Percentiles rank a stretch among this genome's conserved stretches.
These are phyloP conservation scores for Eimeria acervulina DNA, from an alignment of 169 alveolate species.

Conservation along the genomic window DNA sequence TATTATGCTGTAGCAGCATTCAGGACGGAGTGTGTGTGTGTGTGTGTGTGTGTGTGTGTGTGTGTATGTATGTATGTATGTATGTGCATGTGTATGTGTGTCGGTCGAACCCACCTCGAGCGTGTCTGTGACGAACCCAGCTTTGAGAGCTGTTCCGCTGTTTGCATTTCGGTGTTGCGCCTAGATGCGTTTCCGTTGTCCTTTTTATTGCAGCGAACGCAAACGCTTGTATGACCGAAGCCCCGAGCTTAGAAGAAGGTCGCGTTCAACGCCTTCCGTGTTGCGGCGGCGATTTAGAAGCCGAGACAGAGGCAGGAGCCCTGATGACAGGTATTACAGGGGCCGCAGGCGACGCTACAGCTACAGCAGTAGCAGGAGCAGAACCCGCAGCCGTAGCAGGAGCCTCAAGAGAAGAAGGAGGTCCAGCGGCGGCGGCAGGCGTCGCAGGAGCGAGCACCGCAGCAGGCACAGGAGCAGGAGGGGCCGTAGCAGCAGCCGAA, in stretches of 20 bases:
- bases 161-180: background rate
- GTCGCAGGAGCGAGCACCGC: constrained; percentile 29
- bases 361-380: constrained; percentile 45
- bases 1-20: background rate
- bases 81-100: too few relatives aligned
- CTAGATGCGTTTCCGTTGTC: background rate
- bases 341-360: constrained; percentile 69
- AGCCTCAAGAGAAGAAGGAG: constrained; percentile 27
- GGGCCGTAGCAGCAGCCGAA: constrained; percentile 59
- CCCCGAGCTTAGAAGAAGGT: constrained; percentile 59
- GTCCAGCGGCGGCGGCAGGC: constrained; percentile 45
- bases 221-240: constrained; percentile 14
- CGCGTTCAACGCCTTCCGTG: constrained; percentile 70
- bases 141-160: background rate
- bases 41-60: too few relatives aligned
- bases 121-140: background rate
- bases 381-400: constrained; percentile 60
- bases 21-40: background rate
- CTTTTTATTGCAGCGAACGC: constrained; percentile 42
- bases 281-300: constrained; percentile 63
- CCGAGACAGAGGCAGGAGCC: constrained; percentile 69
- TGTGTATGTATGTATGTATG: too few relatives aligned
- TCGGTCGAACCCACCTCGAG: too few relatives aligned
- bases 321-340: constrained; percentile 46
- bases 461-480: constrained; percentile 67